Evolutionary conservation across 441 rosid species (phyloP).

Genomic region (Pelargonium citronellum): DNA sequence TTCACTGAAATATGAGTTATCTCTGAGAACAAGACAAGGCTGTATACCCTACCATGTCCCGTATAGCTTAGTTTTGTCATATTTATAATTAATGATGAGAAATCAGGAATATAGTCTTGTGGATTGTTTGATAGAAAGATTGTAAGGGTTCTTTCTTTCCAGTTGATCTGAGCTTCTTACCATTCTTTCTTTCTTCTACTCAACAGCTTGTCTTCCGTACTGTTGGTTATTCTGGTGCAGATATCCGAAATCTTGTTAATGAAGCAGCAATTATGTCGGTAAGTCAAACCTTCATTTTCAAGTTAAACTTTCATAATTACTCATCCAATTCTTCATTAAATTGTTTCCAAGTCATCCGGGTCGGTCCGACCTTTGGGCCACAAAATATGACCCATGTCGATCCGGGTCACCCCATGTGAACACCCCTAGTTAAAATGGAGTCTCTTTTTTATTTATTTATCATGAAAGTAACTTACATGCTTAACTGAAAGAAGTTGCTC

Average conservation of each 20-base stretch:
- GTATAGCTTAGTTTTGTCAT: neutral
- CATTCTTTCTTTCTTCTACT: constrained; percentile 22
- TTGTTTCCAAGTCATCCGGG: too few species aligned
- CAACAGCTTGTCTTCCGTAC: constrained; percentile 90
- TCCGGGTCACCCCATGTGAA: too few species aligned
- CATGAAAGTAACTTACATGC: neutral
- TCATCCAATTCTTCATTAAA: too few species aligned
- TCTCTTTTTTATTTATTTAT: neutral
- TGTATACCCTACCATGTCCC: neutral
- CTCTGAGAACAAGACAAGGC: too few species aligned
- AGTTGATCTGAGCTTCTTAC: constrained; percentile 13
- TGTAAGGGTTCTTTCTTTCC: neutral
- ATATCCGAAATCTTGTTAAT: constrained; percentile 88
- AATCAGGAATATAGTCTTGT: neutral
- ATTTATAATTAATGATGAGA: neutral
- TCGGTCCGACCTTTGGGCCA: too few species aligned
- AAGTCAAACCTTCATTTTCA: constrained; percentile 30
- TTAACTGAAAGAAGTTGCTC: neutral
- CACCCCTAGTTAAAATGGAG: neutral
- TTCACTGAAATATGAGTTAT: too few species aligned
- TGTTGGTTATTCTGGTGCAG: constrained; percentile 95
- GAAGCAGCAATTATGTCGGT: constrained; percentile 99
- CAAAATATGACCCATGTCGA: too few species aligned
- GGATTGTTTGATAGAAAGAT: neutral
- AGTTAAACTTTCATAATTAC: neutral